A percentile compares a stretch with the other conserved stretches of the same genome.
Evolutionary conservation across 2,329 filamentous ascomycete genomes (phyloP).

Genomic region (Fragosphaeria purpurea): DNA sequence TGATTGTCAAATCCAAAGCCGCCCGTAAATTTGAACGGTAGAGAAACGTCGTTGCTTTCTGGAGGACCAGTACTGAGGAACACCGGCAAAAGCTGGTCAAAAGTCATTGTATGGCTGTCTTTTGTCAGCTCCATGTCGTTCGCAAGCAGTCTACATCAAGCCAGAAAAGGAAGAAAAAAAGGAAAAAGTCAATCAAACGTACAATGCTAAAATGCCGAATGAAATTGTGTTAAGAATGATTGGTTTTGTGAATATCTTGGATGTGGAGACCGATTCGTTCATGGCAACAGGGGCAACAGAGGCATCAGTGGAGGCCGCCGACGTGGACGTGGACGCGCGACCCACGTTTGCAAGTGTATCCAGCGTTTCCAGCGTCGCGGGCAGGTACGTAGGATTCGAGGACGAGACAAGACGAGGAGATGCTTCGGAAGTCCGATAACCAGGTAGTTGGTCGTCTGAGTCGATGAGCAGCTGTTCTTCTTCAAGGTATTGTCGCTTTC

Average conservation of each 20-base stretch:
- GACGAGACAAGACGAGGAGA: slow-evolving; percentile 8
- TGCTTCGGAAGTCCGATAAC: slow-evolving; percentile 53
- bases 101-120: slow-evolving; percentile 87
- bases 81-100: slow-evolving; percentile 87
- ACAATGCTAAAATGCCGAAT: slow-evolving; percentile 92
- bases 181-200: slow-evolving; percentile 33
- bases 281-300: no score
- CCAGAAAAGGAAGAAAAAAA: slow-evolving; percentile 12
- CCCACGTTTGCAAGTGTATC: slow-evolving; percentile 5
- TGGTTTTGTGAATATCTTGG: slow-evolving; percentile 68
- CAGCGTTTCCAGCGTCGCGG: slow-evolving; percentile 20
- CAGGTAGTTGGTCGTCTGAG: slow-evolving; percentile 52
- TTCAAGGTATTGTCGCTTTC: slow-evolving; percentile 21
- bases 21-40: slow-evolving; percentile 83
- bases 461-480: slow-evolving; percentile 56
- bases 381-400: slow-evolving; percentile 17
- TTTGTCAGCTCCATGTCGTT: slow-evolving; percentile 4
- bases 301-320: no score
- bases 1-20: slow-evolving; percentile 78
- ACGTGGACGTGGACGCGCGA: no score
- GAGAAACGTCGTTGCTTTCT: slow-evolving; percentile 36
- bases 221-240: slow-evolving; percentile 81
- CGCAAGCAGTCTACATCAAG: not conserved
- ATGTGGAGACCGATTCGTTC: slow-evolving; percentile 7
- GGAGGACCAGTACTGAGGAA: slow-evolving; percentile 65